Evolutionary conservation across 768 basidiomycete species (phyloP).

Genomic region (Pleurotus tuber-regium): DNA sequence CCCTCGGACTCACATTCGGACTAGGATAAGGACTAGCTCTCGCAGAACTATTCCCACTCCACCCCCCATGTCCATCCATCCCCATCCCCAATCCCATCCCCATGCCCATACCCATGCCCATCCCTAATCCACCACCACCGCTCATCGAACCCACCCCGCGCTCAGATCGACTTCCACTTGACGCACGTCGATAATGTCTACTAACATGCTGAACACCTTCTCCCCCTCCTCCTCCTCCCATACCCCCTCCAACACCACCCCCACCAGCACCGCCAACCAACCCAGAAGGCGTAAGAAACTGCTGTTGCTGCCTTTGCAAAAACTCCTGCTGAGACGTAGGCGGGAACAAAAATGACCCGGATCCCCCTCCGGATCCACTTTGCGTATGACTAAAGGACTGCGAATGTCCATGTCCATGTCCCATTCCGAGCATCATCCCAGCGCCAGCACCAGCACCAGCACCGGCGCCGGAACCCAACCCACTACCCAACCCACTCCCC

Average conservation of each 20-base stretch:
- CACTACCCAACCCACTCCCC: slow-evolving; percentile 28
- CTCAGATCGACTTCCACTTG: slow-evolving; percentile 3
- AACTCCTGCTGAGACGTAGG: slow-evolving; percentile 32
- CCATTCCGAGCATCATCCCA: neutral
- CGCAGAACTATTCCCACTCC: slow-evolving; percentile 32
- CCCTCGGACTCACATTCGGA: slow-evolving; percentile 63
- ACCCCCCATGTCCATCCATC: no score
- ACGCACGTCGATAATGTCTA: slow-evolving; percentile 4
- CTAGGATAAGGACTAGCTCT: slow-evolving; percentile 66
- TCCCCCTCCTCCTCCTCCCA: neutral
- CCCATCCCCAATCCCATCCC: slow-evolving; percentile 18
- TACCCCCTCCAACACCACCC: neutral
- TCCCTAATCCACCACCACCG: neutral
- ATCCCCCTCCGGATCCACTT: neutral
- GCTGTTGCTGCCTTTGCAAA: slow-evolving; percentile 8
- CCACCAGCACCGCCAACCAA: neutral
- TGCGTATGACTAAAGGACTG: slow-evolving; percentile 12
- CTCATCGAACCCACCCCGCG: neutral
- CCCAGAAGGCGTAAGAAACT: slow-evolving; percentile 5
- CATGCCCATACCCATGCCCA: slow-evolving; percentile 1
- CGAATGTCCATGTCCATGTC: slow-evolving; percentile 13
- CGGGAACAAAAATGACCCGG: slow-evolving; percentile 10
- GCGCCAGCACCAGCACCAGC: neutral
- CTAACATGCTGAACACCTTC: neutral
- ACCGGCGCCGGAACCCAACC: neutral